These are phyloP conservation scores for Erysimum cheiranthoides DNA, from an alignment of 345 rosid species.

Conservation along the genomic window DNA sequence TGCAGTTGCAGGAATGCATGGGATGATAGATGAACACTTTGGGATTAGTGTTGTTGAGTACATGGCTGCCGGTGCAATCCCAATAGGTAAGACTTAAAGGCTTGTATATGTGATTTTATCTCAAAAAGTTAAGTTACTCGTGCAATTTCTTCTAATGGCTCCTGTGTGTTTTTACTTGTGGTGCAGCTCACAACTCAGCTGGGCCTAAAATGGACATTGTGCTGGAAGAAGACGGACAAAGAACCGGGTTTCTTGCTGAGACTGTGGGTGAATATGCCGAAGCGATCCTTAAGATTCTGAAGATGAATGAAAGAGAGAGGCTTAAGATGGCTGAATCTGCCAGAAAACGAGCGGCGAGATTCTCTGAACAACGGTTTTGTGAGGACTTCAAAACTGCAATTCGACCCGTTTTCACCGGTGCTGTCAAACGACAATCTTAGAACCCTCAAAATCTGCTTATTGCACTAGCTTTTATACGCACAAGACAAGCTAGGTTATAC, in stretches of 20 bases:
- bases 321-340: constrained; percentile 77
- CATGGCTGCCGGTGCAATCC: constrained; percentile 96
- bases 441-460: background rate
- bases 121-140: background rate
- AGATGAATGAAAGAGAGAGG: constrained; percentile 72
- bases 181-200: constrained; percentile 89
- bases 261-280: constrained; percentile 71
- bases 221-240: constrained; percentile 79
- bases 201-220: constrained; percentile 97
- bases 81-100: constrained; percentile 62
- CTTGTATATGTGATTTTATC: background rate
- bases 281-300: constrained; percentile 63
- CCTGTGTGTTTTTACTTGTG: constrained; percentile 20
- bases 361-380: constrained; percentile 77
- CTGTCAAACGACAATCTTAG: constrained; percentile 21
- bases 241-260: constrained; percentile 88
- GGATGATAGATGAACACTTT: constrained; percentile 91
- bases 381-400: constrained; percentile 74
- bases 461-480: constrained; percentile 20
- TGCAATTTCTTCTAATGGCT: background rate
- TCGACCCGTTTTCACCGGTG: constrained; percentile 49
- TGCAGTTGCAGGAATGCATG: constrained; percentile 80
- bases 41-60: constrained; percentile 91
- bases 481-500: constrained; percentile 23
- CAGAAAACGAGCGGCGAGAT: constrained; percentile 68